Conservation (phyloP, 140 eudicot genomes). For the Anethum foeniculum region DNA sequence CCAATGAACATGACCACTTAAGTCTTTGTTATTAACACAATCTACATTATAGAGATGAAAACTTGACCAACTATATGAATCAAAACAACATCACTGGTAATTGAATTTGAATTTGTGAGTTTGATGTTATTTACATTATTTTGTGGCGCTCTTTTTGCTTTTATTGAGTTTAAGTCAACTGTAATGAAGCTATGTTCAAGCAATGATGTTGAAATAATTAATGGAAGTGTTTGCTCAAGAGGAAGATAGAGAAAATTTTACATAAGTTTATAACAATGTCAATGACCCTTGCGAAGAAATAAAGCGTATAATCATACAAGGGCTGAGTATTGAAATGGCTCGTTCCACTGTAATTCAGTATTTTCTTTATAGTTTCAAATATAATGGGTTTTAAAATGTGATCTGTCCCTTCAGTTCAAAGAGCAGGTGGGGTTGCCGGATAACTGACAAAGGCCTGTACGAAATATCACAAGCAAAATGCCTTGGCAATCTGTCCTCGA, state of each 20-base stretch:
- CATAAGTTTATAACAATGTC: background rate
- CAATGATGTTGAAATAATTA: background rate
- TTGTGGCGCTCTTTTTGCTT: background rate
- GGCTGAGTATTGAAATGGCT: background rate
- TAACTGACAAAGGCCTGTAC: constrained; percentile 73
- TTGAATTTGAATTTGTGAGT: background rate
- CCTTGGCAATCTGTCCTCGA: constrained; percentile 58
- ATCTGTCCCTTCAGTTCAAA: constrained; percentile 56
- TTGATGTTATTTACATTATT: background rate
- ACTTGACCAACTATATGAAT: background rate
- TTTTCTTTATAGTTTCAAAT: background rate
- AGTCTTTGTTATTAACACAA: background rate
- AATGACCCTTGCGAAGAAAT: background rate
- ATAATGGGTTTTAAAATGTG: background rate
- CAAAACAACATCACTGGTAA: background rate
- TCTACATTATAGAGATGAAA: background rate
- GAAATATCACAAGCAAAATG: constrained; percentile 76
- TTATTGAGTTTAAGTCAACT: background rate
- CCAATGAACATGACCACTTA: background rate
- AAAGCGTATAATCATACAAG: background rate
- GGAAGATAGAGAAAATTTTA: background rate
- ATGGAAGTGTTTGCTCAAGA: background rate
- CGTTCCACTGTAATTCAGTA: background rate
- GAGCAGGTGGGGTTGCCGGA: constrained; percentile 98
- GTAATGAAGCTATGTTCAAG: background rate